phyloP scores from a whole-genome alignment of 78 protist genomes.

The Protostelium mycophagum region DNA sequence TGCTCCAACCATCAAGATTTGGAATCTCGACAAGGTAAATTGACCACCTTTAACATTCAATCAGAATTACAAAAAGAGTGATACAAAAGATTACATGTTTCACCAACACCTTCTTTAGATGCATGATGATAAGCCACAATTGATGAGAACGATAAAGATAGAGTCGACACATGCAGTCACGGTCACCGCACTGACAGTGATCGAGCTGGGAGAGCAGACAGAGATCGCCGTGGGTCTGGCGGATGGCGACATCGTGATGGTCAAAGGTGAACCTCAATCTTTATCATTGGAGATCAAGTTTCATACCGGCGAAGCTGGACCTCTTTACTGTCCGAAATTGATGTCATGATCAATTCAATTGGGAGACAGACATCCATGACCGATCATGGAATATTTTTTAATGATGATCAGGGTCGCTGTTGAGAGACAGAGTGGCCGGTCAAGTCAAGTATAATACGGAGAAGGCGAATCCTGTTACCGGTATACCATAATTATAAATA shows the following conservation, averaged over 20 bases:
- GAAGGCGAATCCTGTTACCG: not conserved
- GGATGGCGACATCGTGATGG: conserved; percentile 42
- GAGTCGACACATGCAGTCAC: conserved; percentile 7
- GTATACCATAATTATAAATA: not conserved
- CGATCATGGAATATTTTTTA: conserved; percentile 23
- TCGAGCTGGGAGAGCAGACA: not conserved
- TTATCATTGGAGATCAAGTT: conserved; percentile 34
- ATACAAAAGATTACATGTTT: not conserved
- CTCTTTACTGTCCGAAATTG: conserved; percentile 35
- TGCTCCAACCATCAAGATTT: conserved; percentile 14
- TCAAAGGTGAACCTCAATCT: conserved; percentile 47
- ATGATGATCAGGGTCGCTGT: no score
- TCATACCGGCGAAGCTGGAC: conserved; percentile 18
- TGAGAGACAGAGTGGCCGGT: not conserved
- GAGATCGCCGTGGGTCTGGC: conserved; percentile 41
- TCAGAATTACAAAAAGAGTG: no score
- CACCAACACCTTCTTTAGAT: not conserved
- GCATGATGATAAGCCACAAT: conserved; percentile 38
- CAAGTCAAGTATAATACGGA: not conserved
- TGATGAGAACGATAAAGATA: conserved; percentile 40
- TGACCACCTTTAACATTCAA: no score
- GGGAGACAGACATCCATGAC: not conserved
- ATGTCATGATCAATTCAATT: conserved; percentile 10
- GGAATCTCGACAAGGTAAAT: conserved; percentile 27
- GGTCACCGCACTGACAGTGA: not conserved